A percentile compares a stretch with the other conserved stretches of the same genome.
Evolutionary conservation across 352 stramenopile genomes (phyloP).

Genomic region (Pythium vanterpoolii): DNA sequence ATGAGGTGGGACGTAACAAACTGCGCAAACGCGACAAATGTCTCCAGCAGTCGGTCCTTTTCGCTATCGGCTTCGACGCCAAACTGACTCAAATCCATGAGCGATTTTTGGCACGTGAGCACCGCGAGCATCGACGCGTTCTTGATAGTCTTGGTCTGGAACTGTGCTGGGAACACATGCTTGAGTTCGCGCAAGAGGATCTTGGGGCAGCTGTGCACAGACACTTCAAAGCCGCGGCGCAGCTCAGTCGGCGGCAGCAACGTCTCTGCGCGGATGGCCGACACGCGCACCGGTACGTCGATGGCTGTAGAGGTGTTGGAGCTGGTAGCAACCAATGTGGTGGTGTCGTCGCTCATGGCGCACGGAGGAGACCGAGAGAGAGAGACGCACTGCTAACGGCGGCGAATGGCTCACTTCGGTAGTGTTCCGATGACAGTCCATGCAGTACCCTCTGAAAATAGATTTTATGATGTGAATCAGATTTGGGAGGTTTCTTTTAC

Average conservation of each 20-base stretch:
- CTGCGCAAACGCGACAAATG: slow-evolving; percentile 92
- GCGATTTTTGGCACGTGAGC: slow-evolving; percentile 92
- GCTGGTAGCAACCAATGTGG: not conserved
- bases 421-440: not conserved
- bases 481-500: not conserved
- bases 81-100: slow-evolving; percentile 94
- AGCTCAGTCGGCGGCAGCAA: slow-evolving; percentile 56
- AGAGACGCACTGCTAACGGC: not conserved
- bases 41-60: slow-evolving; percentile 95
- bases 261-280: slow-evolving; percentile 28
- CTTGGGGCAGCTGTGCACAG: slow-evolving; percentile 67
- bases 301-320: not conserved
- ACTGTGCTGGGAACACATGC: slow-evolving; percentile 72
- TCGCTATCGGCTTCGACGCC: slow-evolving; percentile 92
- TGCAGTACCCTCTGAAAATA: not conserved
- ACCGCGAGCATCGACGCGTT: slow-evolving; percentile 77
- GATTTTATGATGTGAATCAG: not conserved
- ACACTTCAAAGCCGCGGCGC: slow-evolving; percentile 72
- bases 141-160: slow-evolving; percentile 32
- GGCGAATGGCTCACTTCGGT: not conserved
- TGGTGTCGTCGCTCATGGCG: not conserved
- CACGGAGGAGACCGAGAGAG: not conserved
- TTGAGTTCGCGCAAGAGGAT: slow-evolving; percentile 75
- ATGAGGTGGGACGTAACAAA: slow-evolving; percentile 79
- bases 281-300: not conserved